Base-by-base conservation (phyloP, 148 eudicot species). In the Camellia lanceoleosa region DNA sequence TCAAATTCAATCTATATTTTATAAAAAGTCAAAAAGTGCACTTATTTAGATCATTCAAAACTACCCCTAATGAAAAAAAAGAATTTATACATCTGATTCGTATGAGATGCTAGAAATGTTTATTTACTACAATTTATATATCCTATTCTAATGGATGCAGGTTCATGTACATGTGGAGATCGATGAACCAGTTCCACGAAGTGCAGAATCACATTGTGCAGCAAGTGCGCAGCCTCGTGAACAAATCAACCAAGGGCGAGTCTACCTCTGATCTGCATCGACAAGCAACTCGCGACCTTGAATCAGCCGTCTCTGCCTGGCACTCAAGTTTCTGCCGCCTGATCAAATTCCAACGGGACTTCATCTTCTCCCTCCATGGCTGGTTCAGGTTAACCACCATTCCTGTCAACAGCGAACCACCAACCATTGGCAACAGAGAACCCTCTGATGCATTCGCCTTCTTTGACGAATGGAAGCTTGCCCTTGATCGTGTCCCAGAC, bases 101-200 rank as follows among this genome's bases (percentile, higher is more conserved):
- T 1, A 30, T 30, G 38, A 30, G 38, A 30, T 30, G 38, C 38
- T 30, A 30, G 38, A 30, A 30, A 30, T 30, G 38, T 30, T 30
- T 30, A 30, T 30, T 30, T 30, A 30, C 38, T 30, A 30, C 38
- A 30, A 30, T 30, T 30, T 30, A 30, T 30, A 30, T 30, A 30
- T 0, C 38, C 38, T 30, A 30, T 30, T 30, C 38, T 30, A 30
- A 63, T 74, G 67, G 71, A 76, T 88, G 82, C 93, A 95, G 99
- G 84, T 91, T 95, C 84, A 95, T 93, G 99, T 92, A 95, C 89
- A 95, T 92, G 99, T 95, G 99, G 99, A 88, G 78, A 88, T 88
- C 94, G 44, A 95, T 93, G 97, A 93, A 93, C 80, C 94, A 95
- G 80, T 91, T 81, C 84, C 99, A 95, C 77, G 93, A 93, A 85